Conservation (phyloP, 2,329 filamentous ascomycete species). For the Ascochyta koolunga region DNA sequence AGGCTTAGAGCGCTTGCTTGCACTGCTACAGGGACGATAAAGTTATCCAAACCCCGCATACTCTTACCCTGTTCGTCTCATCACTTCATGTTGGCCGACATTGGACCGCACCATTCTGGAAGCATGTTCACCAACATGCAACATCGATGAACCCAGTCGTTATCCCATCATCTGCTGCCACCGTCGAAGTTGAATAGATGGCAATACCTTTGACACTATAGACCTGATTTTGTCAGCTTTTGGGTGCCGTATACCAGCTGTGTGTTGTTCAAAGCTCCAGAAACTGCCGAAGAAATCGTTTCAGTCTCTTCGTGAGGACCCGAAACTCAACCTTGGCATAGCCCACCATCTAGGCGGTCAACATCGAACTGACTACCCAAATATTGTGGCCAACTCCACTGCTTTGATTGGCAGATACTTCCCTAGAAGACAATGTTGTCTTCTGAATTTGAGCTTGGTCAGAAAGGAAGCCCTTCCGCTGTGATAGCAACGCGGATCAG, state of each 20-base stretch:
- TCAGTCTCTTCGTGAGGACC: not conserved
- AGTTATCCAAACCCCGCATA: not conserved
- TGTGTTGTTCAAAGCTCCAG: not conserved
- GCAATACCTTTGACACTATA: not conserved
- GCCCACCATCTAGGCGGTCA: not conserved
- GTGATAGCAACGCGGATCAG: not conserved
- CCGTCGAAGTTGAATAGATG: not conserved
- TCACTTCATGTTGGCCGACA: not conserved
- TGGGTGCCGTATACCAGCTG: not conserved
- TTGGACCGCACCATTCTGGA: not conserved
- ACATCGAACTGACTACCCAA: not conserved
- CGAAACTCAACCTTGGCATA: constrained; percentile 7
- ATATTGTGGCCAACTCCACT: not conserved
- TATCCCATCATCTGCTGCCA: not conserved
- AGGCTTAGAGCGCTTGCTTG: constrained; percentile 5
- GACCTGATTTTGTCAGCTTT: not conserved
- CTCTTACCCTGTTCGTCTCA: not conserved
- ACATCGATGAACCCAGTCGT: not conserved
- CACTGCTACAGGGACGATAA: not conserved
- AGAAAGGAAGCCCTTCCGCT: not conserved
- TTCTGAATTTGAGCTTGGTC: not conserved
- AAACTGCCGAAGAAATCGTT: not conserved
- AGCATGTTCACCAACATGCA: constrained; percentile 6
- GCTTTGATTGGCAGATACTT: not conserved
- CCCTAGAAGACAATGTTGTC: not conserved